Evolutionary conservation across 2,329 filamentous ascomycete genomes (phyloP).

Genomic region (Pseudocercospora ulei): DNA sequence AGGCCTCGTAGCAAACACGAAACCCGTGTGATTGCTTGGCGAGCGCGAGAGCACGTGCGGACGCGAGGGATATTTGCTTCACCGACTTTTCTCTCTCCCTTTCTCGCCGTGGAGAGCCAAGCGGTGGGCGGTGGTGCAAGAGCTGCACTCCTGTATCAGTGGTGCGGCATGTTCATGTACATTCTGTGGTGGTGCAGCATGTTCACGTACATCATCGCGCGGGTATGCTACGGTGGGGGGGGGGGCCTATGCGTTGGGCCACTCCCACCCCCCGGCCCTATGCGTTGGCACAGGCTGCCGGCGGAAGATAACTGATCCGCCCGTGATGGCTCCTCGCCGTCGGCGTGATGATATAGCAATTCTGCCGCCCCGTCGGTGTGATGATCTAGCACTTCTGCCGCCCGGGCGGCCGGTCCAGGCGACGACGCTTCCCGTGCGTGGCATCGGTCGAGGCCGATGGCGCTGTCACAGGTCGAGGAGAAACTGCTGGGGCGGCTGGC

Average conservation of each 20-base stretch:
- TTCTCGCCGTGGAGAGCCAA: conserved; percentile 7
- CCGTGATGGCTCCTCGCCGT: conserved; percentile 20
- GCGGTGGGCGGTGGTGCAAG: conserved; percentile 3
- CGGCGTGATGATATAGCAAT: conserved; percentile 11
- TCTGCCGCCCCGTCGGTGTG: conserved; percentile 12
- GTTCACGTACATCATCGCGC: no score
- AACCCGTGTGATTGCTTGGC: neutral
- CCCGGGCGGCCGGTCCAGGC: conserved; percentile 18
- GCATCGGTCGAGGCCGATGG: conserved; percentile 51
- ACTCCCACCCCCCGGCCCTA: no score
- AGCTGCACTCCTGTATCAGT: no score
- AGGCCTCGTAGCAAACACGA: neutral
- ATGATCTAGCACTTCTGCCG: conserved; percentile 12
- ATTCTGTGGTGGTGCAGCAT: no score
- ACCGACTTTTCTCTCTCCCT: conserved; percentile 7
- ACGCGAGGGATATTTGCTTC: neutral
- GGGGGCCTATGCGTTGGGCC: no score
- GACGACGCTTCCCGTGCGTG: conserved; percentile 7
- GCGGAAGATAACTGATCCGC: conserved; percentile 4
- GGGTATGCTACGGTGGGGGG: no score
- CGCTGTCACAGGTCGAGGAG: conserved; percentile 92
- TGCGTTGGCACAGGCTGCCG: conserved; percentile 15
- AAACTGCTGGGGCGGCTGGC: conserved; percentile 90
- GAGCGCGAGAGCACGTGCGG: neutral
- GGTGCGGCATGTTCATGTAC: no score